Evolutionary conservation across 2,329 filamentous ascomycete genomes (phyloP).

Genomic region (Botrytis fragariae): DNA sequence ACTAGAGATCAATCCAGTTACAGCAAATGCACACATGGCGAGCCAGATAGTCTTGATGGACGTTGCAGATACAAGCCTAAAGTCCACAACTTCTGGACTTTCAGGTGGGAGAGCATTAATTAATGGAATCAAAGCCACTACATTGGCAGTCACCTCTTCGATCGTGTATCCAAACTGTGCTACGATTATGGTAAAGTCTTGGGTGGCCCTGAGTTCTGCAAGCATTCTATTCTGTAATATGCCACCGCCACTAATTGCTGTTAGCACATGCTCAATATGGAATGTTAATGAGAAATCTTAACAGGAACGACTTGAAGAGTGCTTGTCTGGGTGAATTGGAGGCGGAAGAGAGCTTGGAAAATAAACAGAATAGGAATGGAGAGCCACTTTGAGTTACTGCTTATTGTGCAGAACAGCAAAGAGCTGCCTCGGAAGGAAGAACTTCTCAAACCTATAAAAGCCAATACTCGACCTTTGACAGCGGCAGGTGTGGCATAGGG

Average conservation of each 20-base stretch:
- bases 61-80: slow-evolving; percentile 47
- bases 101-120: not conserved
- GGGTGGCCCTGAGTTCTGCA: not conserved
- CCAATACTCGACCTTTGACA: not conserved
- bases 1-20: slow-evolving; percentile 46
- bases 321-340: not conserved
- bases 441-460: not conserved
- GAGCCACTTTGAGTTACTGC: not conserved
- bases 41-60: slow-evolving; percentile 53
- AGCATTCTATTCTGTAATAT: not conserved
- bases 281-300: not conserved
- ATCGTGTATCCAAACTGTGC: not conserved
- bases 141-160: not conserved
- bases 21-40: slow-evolving; percentile 50
- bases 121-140: not conserved
- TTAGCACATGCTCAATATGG: not conserved
- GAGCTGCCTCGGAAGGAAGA: not conserved
- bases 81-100: not conserved
- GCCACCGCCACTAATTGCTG: not conserved
- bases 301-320: not conserved
- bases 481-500: not conserved
- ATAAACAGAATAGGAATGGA: not conserved
- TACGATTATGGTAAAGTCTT: not conserved
- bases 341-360: not conserved
- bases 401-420: not conserved